Conservation (phyloP, 805 yeast species). For the Candida koratica region DNA sequence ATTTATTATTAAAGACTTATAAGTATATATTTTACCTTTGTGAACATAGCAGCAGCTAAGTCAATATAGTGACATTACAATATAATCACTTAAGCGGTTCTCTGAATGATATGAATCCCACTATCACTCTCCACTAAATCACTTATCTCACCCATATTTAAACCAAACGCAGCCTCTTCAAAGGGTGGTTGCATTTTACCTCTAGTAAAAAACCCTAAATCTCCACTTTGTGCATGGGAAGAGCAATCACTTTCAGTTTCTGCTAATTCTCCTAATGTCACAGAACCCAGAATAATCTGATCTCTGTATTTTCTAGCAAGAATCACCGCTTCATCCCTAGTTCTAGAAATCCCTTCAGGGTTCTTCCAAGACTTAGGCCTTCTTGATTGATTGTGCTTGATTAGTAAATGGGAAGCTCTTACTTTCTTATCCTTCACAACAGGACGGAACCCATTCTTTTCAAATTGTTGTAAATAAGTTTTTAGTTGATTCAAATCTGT, state of each 20-base stretch:
- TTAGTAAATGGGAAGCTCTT: constrained; percentile 73
- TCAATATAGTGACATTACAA: no score
- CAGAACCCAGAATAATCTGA: constrained; percentile 59
- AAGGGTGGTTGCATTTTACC: constrained; percentile 96
- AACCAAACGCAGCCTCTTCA: constrained; percentile 79
- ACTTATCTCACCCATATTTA: constrained; percentile 80
- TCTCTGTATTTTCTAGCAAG: constrained; percentile 55
- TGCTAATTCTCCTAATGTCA: constrained; percentile 69
- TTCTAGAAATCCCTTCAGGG: constrained; percentile 62
- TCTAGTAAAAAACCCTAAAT: constrained; percentile 79
- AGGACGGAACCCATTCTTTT: constrained; percentile 43
- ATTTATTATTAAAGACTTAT: no score
- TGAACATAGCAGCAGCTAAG: no score
- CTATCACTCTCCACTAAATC: constrained; percentile 83
- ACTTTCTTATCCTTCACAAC: constrained; percentile 51
- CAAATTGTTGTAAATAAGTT: constrained; percentile 47
- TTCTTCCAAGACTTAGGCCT: constrained; percentile 91
- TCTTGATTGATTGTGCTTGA: constrained; percentile 80
- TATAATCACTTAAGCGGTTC: constrained; percentile 55
- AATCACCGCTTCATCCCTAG: constrained; percentile 79
- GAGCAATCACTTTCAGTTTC: constrained; percentile 83
- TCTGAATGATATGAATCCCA: constrained; percentile 83
- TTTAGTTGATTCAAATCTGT: constrained; percentile 60
- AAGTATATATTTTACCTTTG: no score
- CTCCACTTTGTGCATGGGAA: constrained; percentile 85